Base-by-base conservation (phyloP, 306 rosid genomes). In the apple (Malus domestica) region DNA sequence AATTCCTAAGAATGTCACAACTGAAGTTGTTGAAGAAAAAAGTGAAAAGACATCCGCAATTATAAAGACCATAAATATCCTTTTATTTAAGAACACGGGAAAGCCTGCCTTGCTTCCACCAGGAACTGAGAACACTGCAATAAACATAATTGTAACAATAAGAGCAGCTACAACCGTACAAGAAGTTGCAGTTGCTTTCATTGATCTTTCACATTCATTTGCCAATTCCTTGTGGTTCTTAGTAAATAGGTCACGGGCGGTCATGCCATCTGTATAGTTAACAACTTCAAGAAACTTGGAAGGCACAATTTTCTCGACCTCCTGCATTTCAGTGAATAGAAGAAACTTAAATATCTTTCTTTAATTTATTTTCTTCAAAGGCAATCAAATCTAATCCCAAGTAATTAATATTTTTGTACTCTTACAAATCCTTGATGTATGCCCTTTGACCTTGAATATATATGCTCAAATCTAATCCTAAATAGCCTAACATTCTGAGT, bases 111-210 rank as follows among this genome's bases (percentile, higher is more conserved):
- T n/a, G 42, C 6, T 79, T 1, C 87, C 85, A 32, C 88, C 88
- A 1, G 88, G 88, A 20, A 82, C 27, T 1, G 72, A 80, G 68
- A 84, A 74, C 12, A 84, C 83, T 8, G 90, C 84, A 45, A 88
- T 10, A 29, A 88, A 82, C 20, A 86, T 86, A 1, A 82, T 86
- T 1, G 90, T 86, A 0, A 87, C 54, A 1, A 84, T 84, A 5
- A 88, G 71, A 0, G 92, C 83, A 4, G 88, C 76, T 58, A 86
- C 88, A 10, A 82, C 30, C 81, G 83, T 86, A 12, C 87, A 86
- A 71, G 86, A 84, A 2, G 67, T 35, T 3, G 90, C 78, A 3
- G 86, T 88, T 76, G 72, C 3, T 1, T 49, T 65, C 88, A 86
- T 88, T 86, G 88, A 86, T 0, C 72, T n/a, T 68, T 82, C 88